Evolutionary conservation across 768 basidiomycete species (phyloP), one percentile per base, ranked within the genome.

Genomic region (Tricholoma hemisulphureum): DNA sequence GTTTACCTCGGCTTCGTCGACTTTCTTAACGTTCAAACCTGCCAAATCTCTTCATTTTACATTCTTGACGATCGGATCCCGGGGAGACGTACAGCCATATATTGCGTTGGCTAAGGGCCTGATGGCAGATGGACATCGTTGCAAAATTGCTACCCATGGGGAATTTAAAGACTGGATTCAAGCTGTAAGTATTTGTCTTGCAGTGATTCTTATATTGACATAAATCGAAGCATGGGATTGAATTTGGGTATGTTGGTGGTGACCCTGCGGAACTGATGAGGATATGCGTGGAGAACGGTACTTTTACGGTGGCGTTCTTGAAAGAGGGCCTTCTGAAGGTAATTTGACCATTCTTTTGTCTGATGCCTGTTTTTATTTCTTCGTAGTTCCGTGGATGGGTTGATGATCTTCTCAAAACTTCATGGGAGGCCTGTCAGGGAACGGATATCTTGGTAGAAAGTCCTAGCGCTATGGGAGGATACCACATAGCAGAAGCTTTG

Each of bases 191-290:
- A 16, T 13, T 41, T 10, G 10, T 23, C n/a, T 34, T 35, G 48
- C 9, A 56, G 21, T 51, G 14, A 26, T 54, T 28, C 60, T 57
- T 46, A 16, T 35, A 14, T 39, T 63, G 34, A 60, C 23, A 51
- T 32, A 13, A 58, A 29, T 58, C 10, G 32, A 61, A 97, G 94
- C 82, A 98, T 68, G 94, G 93, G n/a, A 97, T 99, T 65, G 95
- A 95, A 67, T 98, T 90, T 70, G 89, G 89, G 10, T 89, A 83
- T 62, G 95, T 98, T 41, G 96, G 97, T 10, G 96, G 96, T 24
- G 97, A 98, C 72, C 96, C 96, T 9, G 95, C 97, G 1, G 96
- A 98, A 71, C 77, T 99, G 39, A 95, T 98, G 95, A 84, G 92
- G 53, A 93, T 99, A 61, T 98, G 95, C 70, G 89, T 98, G 31